Base-by-base conservation (phyloP, 768 basidiomycete species). In the Naganishia randhawae region DNA sequence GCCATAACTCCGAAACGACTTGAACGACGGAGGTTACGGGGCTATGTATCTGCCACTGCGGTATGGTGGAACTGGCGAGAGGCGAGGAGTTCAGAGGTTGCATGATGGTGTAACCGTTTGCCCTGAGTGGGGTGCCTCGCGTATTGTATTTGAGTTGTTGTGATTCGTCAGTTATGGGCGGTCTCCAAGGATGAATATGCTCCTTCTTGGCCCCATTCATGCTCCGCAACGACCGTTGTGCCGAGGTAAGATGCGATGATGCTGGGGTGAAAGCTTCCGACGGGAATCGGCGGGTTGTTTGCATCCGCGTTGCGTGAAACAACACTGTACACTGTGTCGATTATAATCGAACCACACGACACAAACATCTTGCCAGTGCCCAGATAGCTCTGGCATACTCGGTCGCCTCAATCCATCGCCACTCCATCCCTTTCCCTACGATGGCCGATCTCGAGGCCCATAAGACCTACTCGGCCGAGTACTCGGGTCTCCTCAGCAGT, bases 401-500 rank as follows among this genome's bases (percentile, higher is more conserved):
- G 8, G 17, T 11, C 4, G 3, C 51, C 32, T 32, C 25, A 1
- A 3, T 14, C 8, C 7, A 1, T 52, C 51, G 27, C 32, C 51
- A 52, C 27, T 14, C 55, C 6, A n/a, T n/a, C 11, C n/a, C 3
- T 25, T 39, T 27, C 6, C 35, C n/a, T 11, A 62, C 67, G 48
- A 79, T 79, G 78, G 74, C 78, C 64, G 77, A 78, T 67, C 64
- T 79, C 45, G 62, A 70, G 0, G 70, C 73, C 41, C 75, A 74
- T 50, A 68, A 66, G 3, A 72, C 71, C 22, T 80, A 77, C 71
- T 76, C 73, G 17, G 77, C 74, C 14, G 70, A 68, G 4, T 80
- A 78, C 68, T 77, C 76, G 27, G 78, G 78, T 69, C 75, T 80
- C 10, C 72, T 78, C 62, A 69, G 75, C 50, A 77, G 76, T 45